Evolutionary conservation across 2,329 filamentous ascomycete genomes (phyloP), one percentile per base, ranked within the genome.

Genomic region (Ascocoryne sarcoides): DNA sequence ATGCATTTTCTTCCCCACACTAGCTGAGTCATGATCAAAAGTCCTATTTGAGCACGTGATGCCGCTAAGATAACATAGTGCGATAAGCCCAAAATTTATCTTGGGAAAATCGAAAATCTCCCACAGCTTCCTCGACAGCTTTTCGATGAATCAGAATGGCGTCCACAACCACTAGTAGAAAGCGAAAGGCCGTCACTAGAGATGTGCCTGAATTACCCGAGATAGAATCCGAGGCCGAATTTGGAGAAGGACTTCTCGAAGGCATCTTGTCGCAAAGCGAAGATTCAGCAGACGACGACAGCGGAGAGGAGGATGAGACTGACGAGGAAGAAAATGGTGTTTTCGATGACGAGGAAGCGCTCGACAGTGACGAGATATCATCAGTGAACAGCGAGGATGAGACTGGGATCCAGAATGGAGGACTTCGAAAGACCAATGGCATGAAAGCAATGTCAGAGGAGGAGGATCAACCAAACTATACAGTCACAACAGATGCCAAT

Each of bases 401-500:
- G 10, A 40, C 21, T 10, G 49, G 49, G 3, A 40, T 14, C 18
- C 61, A 61, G 3, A 65, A 69, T 36, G 57, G 48, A 32, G 61
- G 64, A 34, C 56, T 59, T 21, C 60, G 62, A 46, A 62, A 61
- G 40, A 54, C 12, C 23, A 26, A 26, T 26, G 23, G 23, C 12
- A 26, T 7, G 7, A 26, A 7, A 26, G 23, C 23, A 12, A 7
- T 7, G 16, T 38, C 33, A n/a, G 60, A 62, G 7, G 64, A 65
- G 5, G 60, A 65, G 4, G 62, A 64, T 26, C 61, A 62, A 16
- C 62, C 64, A 42, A 70, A 71, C 48, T 76, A 76, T 49, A 69
- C 66, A 39, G 61, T 81, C 31, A 71, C 82, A 32, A 82, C 73
- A 42, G 92, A 95, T 56, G 90, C 92, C 52, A 92, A 95, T 65